Evolutionary conservation across 768 basidiomycete species (phyloP).

Genomic region (Tulasnella sp.): DNA sequence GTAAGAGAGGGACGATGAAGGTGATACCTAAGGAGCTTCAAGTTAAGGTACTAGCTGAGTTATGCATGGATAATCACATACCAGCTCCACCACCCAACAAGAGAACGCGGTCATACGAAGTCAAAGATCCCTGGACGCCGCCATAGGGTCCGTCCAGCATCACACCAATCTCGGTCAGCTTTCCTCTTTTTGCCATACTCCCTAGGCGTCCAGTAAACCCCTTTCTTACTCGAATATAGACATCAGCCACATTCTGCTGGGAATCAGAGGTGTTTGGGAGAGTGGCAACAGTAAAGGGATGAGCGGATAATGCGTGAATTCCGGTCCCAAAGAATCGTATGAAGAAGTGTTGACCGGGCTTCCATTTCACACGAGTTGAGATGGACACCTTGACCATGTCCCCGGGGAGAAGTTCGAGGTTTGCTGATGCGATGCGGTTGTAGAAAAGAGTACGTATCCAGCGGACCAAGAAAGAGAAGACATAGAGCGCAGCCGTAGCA

Average conservation of each 20-base stretch:
- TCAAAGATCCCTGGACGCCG: background rate
- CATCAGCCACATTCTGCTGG: background rate
- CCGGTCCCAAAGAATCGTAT: constrained; percentile 10
- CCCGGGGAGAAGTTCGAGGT: constrained; percentile 23
- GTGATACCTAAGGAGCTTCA: constrained; percentile 19
- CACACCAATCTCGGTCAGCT: background rate
- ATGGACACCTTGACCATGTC: constrained; percentile 20
- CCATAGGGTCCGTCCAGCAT: constrained; percentile 15
- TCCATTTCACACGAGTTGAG: constrained; percentile 24
- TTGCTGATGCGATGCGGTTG: constrained; percentile 19
- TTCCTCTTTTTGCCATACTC: background rate
- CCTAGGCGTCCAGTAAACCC: background rate
- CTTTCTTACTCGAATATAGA: background rate
- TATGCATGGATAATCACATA: constrained; percentile 16
- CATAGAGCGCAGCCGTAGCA: constrained; percentile 25
- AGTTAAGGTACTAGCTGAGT: constrained; percentile 11
- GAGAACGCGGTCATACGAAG: constrained; percentile 10
- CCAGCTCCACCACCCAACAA: constrained; percentile 11
- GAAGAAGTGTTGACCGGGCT: constrained; percentile 16
- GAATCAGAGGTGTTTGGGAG: background rate
- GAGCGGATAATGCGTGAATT: constrained; percentile 9
- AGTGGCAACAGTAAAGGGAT: constrained; percentile 14
- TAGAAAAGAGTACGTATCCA: constrained; percentile 23
- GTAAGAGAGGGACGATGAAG: constrained; percentile 23
- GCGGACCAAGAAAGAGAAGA: constrained; percentile 23